These are phyloP conservation scores for Akanthomyces dipterigenus DNA, from an alignment of 2,329 filamentous ascomycete genomes.

Conservation along the genomic window DNA sequence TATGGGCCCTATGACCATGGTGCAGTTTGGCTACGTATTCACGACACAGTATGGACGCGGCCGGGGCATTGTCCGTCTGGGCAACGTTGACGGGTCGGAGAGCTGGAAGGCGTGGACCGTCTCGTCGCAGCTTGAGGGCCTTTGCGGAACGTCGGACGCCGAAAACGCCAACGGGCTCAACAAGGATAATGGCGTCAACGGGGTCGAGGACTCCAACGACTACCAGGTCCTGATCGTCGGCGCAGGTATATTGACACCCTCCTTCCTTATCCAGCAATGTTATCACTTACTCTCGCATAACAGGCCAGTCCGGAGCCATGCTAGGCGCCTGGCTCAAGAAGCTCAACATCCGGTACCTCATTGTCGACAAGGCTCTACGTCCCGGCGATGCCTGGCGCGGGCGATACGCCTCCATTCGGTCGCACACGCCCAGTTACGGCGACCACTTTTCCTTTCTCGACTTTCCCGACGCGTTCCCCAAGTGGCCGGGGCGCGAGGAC, in stretches of 20 bases:
- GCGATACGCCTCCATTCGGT: slow-evolving; percentile 31
- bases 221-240: slow-evolving; percentile 34
- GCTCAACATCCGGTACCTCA: slow-evolving; percentile 24
- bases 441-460: slow-evolving; percentile 21
- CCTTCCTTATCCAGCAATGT: no score
- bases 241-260: slow-evolving; percentile 21
- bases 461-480: slow-evolving; percentile 20
- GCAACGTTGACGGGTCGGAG: slow-evolving; percentile 7
- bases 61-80: slow-evolving; percentile 17
- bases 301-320: slow-evolving; percentile 36
- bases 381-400: slow-evolving; percentile 44
- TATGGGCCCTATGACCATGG: slow-evolving; percentile 14
- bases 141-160: slow-evolving; percentile 12
- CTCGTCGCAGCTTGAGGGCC: slow-evolving; percentile 20
- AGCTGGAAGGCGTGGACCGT: slow-evolving; percentile 21
- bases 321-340: slow-evolving; percentile 26
- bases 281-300: background rate
- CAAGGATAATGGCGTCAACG: background rate
- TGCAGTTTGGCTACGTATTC: slow-evolving; percentile 17
- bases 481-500: slow-evolving; percentile 37
- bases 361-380: slow-evolving; percentile 37
- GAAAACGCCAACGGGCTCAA: no score
- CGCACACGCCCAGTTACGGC: slow-evolving; percentile 19
- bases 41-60: slow-evolving; percentile 16
- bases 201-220: slow-evolving; percentile 16